phyloP scores from a whole-genome alignment of 2,329 filamentous ascomycete genomes.

The Aspergillus ochraceus region DNA sequence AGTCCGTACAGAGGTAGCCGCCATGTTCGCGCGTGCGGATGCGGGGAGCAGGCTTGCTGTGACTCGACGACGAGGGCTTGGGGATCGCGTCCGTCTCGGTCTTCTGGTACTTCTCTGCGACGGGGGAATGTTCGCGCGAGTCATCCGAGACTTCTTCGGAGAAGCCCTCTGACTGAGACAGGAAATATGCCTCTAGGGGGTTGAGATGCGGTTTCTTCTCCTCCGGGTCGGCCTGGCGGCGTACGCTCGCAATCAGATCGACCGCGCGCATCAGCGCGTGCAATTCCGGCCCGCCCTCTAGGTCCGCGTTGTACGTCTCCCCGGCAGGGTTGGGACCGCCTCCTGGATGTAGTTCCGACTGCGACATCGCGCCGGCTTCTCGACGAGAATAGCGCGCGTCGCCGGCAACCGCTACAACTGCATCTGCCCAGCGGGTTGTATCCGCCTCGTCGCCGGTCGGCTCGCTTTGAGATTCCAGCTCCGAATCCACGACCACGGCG shows the following conservation, averaged over 20 bases:
- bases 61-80: constrained; percentile 1
- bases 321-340: constrained; percentile 25
- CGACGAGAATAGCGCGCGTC: constrained; percentile 42
- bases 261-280: constrained; percentile 49
- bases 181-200: constrained; percentile 35
- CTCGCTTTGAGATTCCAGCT: constrained; percentile 30
- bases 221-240: constrained; percentile 29
- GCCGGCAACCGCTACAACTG: constrained; percentile 45
- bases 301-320: constrained; percentile 30
- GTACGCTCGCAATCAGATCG: constrained; percentile 43
- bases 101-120: constrained; percentile 21
- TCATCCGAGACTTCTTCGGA: constrained; percentile 52
- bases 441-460: constrained; percentile 25
- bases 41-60: constrained; percentile 40
- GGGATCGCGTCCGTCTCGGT: constrained; percentile 13
- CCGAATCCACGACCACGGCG: constrained; percentile 47
- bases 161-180: constrained; percentile 42
- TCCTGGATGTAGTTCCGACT: constrained; percentile 19
- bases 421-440: constrained; percentile 28
- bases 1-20: constrained; percentile 89
- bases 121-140: constrained; percentile 8
- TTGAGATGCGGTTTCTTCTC: constrained; percentile 20
- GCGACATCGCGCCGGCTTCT: constrained; percentile 27
- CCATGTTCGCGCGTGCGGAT: constrained; percentile 71
- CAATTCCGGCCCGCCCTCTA: constrained; percentile 46